Evolutionary conservation across 2,329 filamentous ascomycete genomes (phyloP).

Genomic region (Penicillium nordicum): DNA sequence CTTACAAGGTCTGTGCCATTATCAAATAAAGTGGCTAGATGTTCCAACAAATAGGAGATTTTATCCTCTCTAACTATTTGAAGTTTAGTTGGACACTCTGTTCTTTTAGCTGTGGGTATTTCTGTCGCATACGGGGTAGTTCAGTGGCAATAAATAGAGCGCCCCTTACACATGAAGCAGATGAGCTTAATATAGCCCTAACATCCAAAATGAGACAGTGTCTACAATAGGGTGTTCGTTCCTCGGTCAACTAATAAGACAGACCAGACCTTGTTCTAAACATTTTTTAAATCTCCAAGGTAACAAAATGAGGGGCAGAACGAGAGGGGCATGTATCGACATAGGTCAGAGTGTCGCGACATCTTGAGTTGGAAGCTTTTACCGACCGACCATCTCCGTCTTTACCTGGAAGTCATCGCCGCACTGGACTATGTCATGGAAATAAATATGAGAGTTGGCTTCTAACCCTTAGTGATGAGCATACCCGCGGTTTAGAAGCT

Average conservation of each 20-base stretch:
- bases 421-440: not conserved
- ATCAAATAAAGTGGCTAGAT: not conserved
- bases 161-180: constrained; percentile 6
- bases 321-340: constrained; percentile 4
- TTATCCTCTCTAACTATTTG: not conserved
- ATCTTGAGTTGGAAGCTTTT: not conserved
- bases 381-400: not conserved
- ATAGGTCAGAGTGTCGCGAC: not conserved
- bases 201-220: constrained; percentile 5
- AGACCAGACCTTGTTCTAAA: not conserved
- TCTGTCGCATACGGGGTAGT: not conserved
- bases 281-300: not conserved
- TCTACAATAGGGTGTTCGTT: not conserved
- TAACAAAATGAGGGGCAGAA: constrained; percentile 4
- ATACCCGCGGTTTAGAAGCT: not conserved
- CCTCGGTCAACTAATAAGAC: not conserved
- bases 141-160: not conserved
- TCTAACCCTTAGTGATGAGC: not conserved
- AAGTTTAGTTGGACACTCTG: not conserved
- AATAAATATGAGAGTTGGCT: not conserved
- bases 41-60: not conserved
- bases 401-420: not conserved
- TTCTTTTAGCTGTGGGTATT: not conserved
- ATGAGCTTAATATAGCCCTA: constrained; percentile 12
- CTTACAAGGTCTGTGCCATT: not conserved